Conservation (phyloP, 768 basidiomycete genomes). For the Polyporus arcularius region DNA sequence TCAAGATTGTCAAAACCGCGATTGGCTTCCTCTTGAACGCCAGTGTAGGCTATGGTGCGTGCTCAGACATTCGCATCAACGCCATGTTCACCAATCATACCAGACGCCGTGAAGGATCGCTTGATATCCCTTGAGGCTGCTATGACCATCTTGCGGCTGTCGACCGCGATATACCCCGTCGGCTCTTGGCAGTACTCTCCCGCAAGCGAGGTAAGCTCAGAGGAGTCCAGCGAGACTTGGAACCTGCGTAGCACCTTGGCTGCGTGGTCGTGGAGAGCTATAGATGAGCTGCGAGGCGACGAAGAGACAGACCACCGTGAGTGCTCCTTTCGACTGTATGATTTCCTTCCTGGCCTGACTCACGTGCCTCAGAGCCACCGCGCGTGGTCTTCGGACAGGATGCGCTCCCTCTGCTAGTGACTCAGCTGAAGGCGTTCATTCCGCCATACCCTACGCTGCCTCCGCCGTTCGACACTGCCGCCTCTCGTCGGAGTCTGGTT, state of each 20-base stretch:
- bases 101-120: constrained; percentile 72
- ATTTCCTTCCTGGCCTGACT: neutral
- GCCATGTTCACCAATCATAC: neutral
- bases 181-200: constrained; percentile 53
- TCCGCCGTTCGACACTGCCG: constrained; percentile 41
- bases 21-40: constrained; percentile 81
- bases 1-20: constrained; percentile 74
- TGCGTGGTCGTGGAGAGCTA: constrained; percentile 76
- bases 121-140: constrained; percentile 71
- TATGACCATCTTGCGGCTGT: constrained; percentile 66
- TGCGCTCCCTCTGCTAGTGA: constrained; percentile 62
- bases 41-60: constrained; percentile 73
- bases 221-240: constrained; percentile 60
- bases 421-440: constrained; percentile 60
- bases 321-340: constrained; percentile 12
- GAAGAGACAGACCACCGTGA: constrained; percentile 39
- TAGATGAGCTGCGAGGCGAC: constrained; percentile 74
- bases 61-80: neutral
- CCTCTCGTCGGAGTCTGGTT: constrained; percentile 46
- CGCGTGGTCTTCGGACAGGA: constrained; percentile 62
- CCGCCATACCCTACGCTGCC: constrained; percentile 48
- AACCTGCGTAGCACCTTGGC: constrained; percentile 61
- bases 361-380: constrained; percentile 35
- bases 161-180: constrained; percentile 71
- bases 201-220: constrained; percentile 20